Evolutionary conservation across 305 asterid genomes (phyloP).

Genomic region (Solanum hybrid): DNA sequence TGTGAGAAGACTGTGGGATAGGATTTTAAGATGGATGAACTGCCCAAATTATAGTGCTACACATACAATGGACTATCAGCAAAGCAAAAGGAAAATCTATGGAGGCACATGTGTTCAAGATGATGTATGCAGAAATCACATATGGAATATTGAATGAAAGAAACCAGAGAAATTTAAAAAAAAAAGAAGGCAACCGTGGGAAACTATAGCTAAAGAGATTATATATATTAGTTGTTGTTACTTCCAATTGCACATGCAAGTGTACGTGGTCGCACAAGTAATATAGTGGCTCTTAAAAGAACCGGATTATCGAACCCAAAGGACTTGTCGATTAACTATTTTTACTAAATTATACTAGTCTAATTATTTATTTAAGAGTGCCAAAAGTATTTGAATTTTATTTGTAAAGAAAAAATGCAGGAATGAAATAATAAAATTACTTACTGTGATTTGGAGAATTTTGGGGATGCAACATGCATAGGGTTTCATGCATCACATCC

Average conservation of each 20-base stretch:
- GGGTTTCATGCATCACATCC: not conserved
- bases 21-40: not conserved
- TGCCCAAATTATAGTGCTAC: not conserved
- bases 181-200: not conserved
- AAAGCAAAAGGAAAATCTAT: not conserved
- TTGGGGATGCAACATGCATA: not conserved
- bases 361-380: not conserved
- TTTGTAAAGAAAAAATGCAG: not conserved
- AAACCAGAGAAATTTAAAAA: not conserved
- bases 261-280: not conserved
- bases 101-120: not conserved
- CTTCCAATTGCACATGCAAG: not conserved
- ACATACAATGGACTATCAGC: not conserved
- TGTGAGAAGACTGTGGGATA: not conserved
- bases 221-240: not conserved
- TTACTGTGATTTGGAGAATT: not conserved
- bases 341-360: not conserved
- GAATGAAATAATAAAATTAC: not conserved
- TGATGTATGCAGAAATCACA: not conserved
- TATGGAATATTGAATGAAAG: not conserved
- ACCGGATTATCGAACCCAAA: not conserved
- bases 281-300: not conserved
- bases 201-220: not conserved
- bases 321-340: not conserved
- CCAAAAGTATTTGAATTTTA: not conserved